Conservation (phyloP, 2,329 filamentous ascomycete genomes). For the Cytospora chrysosperma region DNA sequence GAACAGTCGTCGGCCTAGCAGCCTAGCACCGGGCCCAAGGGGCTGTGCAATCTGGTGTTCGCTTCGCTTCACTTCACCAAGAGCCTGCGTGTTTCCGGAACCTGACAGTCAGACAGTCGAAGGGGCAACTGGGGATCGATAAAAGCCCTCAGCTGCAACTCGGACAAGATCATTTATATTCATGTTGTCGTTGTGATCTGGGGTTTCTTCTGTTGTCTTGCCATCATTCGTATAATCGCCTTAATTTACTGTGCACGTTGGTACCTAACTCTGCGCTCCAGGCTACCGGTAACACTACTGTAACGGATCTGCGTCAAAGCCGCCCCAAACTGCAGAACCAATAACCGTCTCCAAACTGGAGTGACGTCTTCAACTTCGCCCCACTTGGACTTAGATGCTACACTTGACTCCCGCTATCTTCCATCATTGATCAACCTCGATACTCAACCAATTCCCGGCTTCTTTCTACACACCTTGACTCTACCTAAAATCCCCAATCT, state of each 20-base stretch:
- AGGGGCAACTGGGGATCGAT: background rate
- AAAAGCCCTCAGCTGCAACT: background rate
- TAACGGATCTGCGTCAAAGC: conserved; percentile 1
- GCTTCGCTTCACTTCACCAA: conserved; percentile 6
- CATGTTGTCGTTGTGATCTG: too few relatives aligned
- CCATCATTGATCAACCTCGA: too few relatives aligned
- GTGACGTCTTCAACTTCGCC: conserved; percentile 17
- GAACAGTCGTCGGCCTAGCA: background rate
- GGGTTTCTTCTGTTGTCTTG: too few relatives aligned
- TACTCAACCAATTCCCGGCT: background rate
- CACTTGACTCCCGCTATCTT: conserved; percentile 1
- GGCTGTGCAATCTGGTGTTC: conserved; percentile 14
- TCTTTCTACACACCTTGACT: background rate
- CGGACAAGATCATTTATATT: background rate
- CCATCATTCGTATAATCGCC: too few relatives aligned
- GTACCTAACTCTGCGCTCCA: too few relatives aligned
- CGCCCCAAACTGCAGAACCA: background rate
- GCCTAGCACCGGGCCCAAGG: background rate
- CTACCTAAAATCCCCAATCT: background rate
- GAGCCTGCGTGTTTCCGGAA: conserved; percentile 11
- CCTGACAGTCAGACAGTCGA: background rate
- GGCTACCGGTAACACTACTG: too few relatives aligned
- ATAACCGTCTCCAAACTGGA: background rate
- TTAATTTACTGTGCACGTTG: too few relatives aligned
- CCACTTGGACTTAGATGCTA: conserved; percentile 20